Evolutionary conservation across 352 stramenopile genomes (phyloP).

Genomic region (Globisporangium abappressorium): DNA sequence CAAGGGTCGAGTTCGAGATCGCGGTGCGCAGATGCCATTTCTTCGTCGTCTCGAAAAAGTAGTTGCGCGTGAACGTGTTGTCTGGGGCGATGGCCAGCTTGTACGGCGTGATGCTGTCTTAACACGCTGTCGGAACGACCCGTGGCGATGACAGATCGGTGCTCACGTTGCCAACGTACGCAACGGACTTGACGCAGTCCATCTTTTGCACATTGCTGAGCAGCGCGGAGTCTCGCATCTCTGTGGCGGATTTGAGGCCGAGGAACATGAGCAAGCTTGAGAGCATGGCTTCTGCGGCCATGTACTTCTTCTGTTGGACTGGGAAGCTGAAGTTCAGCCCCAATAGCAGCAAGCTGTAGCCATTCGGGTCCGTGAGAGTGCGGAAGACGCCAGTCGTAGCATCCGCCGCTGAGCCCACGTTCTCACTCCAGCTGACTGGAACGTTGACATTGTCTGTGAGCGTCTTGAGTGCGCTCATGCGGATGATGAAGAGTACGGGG

Average conservation of each 20-base stretch:
- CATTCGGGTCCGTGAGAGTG: not conserved
- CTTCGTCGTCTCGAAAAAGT: slow-evolving; percentile 55
- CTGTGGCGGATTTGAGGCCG: too few species aligned
- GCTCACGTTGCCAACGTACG: slow-evolving; percentile 32
- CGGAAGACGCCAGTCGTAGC: too few species aligned
- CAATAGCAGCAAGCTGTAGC: not conserved
- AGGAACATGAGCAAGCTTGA: too few species aligned
- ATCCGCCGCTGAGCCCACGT: not conserved
- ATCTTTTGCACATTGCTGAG: too few species aligned
- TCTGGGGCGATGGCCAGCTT: slow-evolving; percentile 56
- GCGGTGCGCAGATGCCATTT: slow-evolving; percentile 49
- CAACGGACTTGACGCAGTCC: slow-evolving; percentile 6
- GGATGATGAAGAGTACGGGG: slow-evolving; percentile 64
- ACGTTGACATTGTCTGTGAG: slow-evolving; percentile 56
- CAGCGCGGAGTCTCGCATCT: too few species aligned
- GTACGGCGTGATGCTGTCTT: slow-evolving; percentile 33
- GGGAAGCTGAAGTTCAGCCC: too few species aligned
- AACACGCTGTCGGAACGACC: slow-evolving; percentile 33
- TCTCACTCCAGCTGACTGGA: slow-evolving; percentile 53
- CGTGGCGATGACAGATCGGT: slow-evolving; percentile 31
- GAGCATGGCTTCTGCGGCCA: too few species aligned
- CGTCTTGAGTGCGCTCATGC: slow-evolving; percentile 49
- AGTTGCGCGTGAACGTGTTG: slow-evolving; percentile 54
- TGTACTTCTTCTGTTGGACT: too few species aligned
- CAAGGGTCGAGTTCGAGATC: slow-evolving; percentile 17